Conservation (phyloP, 495 filamentous ascomycete species). For the Apiosordaria backusii region DNA sequence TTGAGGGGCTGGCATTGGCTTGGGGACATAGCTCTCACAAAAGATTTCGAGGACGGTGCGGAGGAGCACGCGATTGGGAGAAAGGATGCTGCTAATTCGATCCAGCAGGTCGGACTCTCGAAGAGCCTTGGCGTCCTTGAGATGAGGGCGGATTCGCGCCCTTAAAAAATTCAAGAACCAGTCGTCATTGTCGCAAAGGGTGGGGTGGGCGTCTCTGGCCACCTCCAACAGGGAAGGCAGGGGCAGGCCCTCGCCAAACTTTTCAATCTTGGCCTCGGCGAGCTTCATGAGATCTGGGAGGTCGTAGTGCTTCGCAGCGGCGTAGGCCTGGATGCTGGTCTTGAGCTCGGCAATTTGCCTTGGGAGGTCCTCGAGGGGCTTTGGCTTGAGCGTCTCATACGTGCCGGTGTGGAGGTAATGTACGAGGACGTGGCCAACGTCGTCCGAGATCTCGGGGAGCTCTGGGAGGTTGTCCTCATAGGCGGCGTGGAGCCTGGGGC, state of each 20-base stretch:
- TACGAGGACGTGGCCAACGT: constrained; percentile 35
- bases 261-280: constrained; percentile 30
- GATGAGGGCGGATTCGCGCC: constrained; percentile 30
- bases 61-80: constrained; percentile 32
- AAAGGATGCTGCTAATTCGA: constrained; percentile 34
- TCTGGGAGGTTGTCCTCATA: constrained; percentile 30
- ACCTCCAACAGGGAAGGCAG: constrained; percentile 32
- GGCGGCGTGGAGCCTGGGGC: constrained; percentile 32
- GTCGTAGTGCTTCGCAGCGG: constrained; percentile 30
- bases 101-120: constrained; percentile 29
- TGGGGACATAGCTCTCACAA: constrained; percentile 23
- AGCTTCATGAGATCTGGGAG: constrained; percentile 35
- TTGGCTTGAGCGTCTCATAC: constrained; percentile 33
- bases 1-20: constrained; percentile 6
- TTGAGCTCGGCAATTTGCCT: constrained; percentile 32
- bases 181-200: constrained; percentile 27
- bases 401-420: constrained; percentile 36
- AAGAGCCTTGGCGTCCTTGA: constrained; percentile 29
- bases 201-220: constrained; percentile 31
- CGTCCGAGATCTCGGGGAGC: constrained; percentile 28
- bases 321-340: constrained; percentile 33
- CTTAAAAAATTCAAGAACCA: constrained; percentile 36
- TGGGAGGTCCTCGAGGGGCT: constrained; percentile 20
- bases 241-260: constrained; percentile 27
- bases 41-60: constrained; percentile 35